Percentiles rank a stretch among this genome's conserved stretches.
Conservation (phyloP, 495 filamentous ascomycete species). For the Aspergillus steynii region DNA sequence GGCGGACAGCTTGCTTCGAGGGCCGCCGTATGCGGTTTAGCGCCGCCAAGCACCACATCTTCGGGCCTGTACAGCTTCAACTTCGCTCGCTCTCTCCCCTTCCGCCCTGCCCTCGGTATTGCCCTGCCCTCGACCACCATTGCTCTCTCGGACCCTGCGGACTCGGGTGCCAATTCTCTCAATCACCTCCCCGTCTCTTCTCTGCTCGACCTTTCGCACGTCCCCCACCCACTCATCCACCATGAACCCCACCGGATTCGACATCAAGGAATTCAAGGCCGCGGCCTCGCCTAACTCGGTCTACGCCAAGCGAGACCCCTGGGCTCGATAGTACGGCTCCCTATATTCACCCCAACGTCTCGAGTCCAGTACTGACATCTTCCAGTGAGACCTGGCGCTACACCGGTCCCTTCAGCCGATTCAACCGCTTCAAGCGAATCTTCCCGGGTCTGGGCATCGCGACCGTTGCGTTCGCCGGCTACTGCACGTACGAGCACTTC, state of each 20-base stretch:
- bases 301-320: slow-evolving; percentile 74
- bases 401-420: slow-evolving; percentile 82
- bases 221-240: slow-evolving; percentile 19
- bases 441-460: slow-evolving; percentile 93
- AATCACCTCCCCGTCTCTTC: neutral
- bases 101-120: slow-evolving; percentile 4
- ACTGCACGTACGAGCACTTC: slow-evolving; percentile 84
- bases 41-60: slow-evolving; percentile 23
- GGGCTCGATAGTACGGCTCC: slow-evolving; percentile 68
- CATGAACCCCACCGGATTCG: slow-evolving; percentile 84
- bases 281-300: slow-evolving; percentile 60
- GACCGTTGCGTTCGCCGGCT: slow-evolving; percentile 83
- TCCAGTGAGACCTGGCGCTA: slow-evolving; percentile 92
- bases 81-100: slow-evolving; percentile 14
- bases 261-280: slow-evolving; percentile 68
- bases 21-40: slow-evolving; percentile 36
- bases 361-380: slow-evolving; percentile 16
- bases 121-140: slow-evolving; percentile 10
- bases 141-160: slow-evolving; percentile 17
- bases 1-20: slow-evolving; percentile 18
- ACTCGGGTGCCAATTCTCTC: slow-evolving; percentile 2
- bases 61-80: slow-evolving; percentile 23
- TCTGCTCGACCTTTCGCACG: slow-evolving; percentile 6
- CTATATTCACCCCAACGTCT: slow-evolving; percentile 2
- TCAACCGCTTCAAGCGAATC: slow-evolving; percentile 79